Evolutionary conservation across 352 stramenopile genomes (phyloP).

Genomic region (Hyaloperonospora arabidopsidis): DNA sequence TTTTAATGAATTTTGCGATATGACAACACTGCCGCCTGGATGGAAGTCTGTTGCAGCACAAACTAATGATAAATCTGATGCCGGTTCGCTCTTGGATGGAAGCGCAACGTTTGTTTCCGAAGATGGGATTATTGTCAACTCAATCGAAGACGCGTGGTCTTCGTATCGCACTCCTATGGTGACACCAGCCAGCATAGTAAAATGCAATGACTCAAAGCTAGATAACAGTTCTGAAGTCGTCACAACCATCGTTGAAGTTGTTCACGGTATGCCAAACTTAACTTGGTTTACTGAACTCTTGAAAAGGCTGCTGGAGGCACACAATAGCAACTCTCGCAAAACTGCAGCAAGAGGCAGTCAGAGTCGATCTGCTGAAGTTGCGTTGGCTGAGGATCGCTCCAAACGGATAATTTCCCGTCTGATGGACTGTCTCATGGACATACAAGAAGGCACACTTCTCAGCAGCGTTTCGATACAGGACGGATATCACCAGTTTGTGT

Average conservation of each 20-base stretch:
- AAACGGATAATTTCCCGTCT: constrained; percentile 61
- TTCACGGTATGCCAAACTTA: constrained; percentile 58
- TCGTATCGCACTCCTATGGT: constrained; percentile 44
- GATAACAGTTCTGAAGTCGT: constrained; percentile 57
- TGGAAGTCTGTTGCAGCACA: constrained; percentile 31
- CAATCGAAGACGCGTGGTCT: constrained; percentile 56
- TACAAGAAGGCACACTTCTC: constrained; percentile 64
- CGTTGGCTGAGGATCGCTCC: constrained; percentile 42
- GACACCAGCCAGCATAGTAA: constrained; percentile 55
- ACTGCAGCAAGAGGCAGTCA: constrained; percentile 21
- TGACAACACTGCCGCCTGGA: constrained; percentile 38
- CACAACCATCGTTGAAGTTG: constrained; percentile 69
- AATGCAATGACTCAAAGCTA: constrained; percentile 50
- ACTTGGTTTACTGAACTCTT: constrained; percentile 70
- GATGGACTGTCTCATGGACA: constrained; percentile 50
- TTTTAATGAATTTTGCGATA: constrained; percentile 34
- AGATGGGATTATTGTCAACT: constrained; percentile 40
- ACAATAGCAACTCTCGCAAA: constrained; percentile 15
- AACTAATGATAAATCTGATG: constrained; percentile 1
- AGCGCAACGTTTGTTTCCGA: constrained; percentile 47
- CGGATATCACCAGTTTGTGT: constrained; percentile 52
- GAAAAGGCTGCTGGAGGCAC: constrained; percentile 43
- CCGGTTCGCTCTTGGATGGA: background rate
- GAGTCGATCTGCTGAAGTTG: constrained; percentile 41
- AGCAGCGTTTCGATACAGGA: constrained; percentile 47